A percentile compares a stretch with the other conserved stretches of the same genome.
Conservation (phyloP, 805 yeast genomes). For the Pichia manshurica region DNA sequence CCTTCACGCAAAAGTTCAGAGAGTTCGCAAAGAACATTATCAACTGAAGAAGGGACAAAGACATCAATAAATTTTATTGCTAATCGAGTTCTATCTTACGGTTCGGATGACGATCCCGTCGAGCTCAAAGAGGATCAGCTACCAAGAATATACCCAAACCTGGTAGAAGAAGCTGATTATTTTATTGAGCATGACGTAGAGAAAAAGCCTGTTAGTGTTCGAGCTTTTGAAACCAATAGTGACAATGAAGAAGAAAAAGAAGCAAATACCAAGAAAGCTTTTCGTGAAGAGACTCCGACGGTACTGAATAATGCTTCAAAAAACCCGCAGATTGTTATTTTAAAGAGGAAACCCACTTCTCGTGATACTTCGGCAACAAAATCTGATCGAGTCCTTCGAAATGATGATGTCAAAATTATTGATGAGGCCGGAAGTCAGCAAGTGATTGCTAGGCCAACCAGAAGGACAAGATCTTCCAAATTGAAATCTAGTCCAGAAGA, state of each 20-base stretch:
- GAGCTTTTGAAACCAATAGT: conserved; percentile 5
- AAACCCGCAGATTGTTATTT: background rate
- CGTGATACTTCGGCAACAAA: background rate
- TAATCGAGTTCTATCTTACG: conserved; percentile 26
- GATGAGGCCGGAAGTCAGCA: too few relatives aligned
- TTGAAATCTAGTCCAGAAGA: background rate
- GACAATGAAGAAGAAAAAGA: conserved; percentile 3
- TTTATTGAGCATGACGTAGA: conserved; percentile 22
- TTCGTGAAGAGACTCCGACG: too few relatives aligned
- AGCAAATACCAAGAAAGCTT: too few relatives aligned
- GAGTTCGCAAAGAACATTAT: background rate
- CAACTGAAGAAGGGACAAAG: background rate
- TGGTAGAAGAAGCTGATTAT: conserved; percentile 27
- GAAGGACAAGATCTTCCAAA: background rate
- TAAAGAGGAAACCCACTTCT: background rate
- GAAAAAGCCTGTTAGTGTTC: background rate
- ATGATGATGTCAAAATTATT: conserved; percentile 1
- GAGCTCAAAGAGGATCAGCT: conserved; percentile 14
- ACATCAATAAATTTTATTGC: conserved; percentile 8
- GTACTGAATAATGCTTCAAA: background rate
- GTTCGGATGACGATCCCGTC: conserved; percentile 20
- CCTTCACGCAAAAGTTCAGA: conserved; percentile 19
- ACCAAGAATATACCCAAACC: conserved; percentile 21
- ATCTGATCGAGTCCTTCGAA: background rate
- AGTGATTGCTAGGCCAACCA: too few relatives aligned